Base-by-base conservation (phyloP, 2,329 filamentous ascomycete genomes). In the Sarocladium brachiariae region DNA sequence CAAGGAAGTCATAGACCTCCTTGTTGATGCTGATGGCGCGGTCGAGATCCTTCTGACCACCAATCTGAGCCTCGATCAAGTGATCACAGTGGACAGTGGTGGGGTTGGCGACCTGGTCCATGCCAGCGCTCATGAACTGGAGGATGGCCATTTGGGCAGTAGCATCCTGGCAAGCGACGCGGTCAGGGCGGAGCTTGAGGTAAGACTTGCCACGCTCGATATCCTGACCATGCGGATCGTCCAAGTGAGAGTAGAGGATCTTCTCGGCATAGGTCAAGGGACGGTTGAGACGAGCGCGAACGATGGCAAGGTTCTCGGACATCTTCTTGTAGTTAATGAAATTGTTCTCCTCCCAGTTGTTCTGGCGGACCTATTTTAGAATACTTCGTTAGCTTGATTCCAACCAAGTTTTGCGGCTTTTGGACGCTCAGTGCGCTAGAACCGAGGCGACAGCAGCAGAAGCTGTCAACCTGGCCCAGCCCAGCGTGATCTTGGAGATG, bases 311-410 rank as follows among this genome's bases (percentile, higher is more conserved):
- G 81, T 96, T 97, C 78, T 97, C 91, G 63, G 87, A 90, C 90
- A 97, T 96, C 82, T 96, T 96, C 82, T 89, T 90, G 72, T 99
- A 99, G 81, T 96, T 96, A 80, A 97, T 96, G 80, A 89, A 96
- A 81, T 95, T 93, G 72, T 81, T 83, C 72, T 90, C 87, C 75
- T 99, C 93, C 80, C 84, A 89, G 76, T 89, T 96, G 80, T 92
- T 95, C 81, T 97, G 96, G 72, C 86, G 87, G 71, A 99, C 78
- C 78, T 82, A 33, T 43, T 43, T 43, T 14, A 11, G 23, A 8
- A 39, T 9, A 9, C 10, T 37, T n/a, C n/a, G 37, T 39, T 19
- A 21, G 37, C 11, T 8, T 9, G 11, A 4, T 7, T 39, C 14
- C 37, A 23, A 4, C 23, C 10, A 30, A 54, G 54, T 31, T 16